Evolutionary conservation across 192 early-diverging fungal species (phyloP).

Genomic region (Dimargaris xerosporica): DNA sequence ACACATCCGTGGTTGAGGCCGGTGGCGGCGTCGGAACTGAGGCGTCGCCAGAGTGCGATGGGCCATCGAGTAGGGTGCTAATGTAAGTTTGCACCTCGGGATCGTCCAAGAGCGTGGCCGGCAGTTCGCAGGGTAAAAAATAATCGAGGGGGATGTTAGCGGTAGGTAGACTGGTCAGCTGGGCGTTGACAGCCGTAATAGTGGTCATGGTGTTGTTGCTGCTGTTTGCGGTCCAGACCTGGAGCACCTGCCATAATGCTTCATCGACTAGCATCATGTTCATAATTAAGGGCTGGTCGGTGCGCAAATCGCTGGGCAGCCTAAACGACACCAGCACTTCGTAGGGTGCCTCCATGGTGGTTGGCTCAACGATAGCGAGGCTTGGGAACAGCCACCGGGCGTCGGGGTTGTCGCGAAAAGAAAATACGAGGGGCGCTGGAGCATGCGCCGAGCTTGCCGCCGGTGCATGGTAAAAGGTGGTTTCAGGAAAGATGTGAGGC

Average conservation of each 20-base stretch:
- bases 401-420: conserved; percentile 35
- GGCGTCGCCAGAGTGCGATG: neutral
- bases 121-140: conserved; percentile 11
- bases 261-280: conserved; percentile 12
- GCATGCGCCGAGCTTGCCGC: neutral
- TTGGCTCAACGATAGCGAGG: conserved; percentile 29
- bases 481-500: conserved; percentile 33
- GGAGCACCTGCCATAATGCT: neutral
- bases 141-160: conserved; percentile 4
- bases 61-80: neutral
- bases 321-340: conserved; percentile 18
- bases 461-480: conserved; percentile 23
- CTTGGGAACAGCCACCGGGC: conserved; percentile 36
- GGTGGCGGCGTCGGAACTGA: neutral
- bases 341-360: conserved; percentile 13
- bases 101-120: conserved; percentile 2
- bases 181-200: neutral
- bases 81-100: conserved; percentile 7
- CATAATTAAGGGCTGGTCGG: conserved; percentile 12
- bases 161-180: neutral
- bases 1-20: neutral
- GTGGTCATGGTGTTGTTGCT: too few species aligned
- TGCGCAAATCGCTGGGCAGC: conserved; percentile 10
- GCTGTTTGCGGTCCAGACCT: too few species aligned
- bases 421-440: conserved; percentile 26